Base-by-base conservation (phyloP, 805 yeast genomes). In the Cyberlindnera suaveolens region DNA sequence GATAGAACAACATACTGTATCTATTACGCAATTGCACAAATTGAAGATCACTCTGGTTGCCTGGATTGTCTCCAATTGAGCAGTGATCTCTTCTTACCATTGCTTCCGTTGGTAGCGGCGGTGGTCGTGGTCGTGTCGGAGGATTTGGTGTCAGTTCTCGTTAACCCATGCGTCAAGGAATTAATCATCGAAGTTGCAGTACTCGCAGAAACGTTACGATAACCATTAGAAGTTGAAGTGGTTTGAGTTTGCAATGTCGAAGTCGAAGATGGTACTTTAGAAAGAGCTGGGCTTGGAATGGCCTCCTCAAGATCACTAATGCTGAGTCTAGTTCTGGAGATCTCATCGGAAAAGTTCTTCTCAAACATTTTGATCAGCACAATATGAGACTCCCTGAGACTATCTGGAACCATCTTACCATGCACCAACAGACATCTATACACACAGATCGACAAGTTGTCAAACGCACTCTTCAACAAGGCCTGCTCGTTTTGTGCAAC, bases 381-480 rank as follows among this genome's bases (percentile, higher is more conserved):
- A n/a, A 74, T 75, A 56, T 88, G 96, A 18, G 86, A 74, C 2
- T 75, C 72, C 51, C 66, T 73, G 68, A 86, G 67, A 11, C 68
- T 57, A 2, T 69, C 57, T 3, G 85, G 77, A 14, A 85, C 72
- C 45, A 85, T 66, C 51, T 75, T 71, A 1, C 80, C 85, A 59
- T 88, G 96, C 38, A 86, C 69, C 17, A 71, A 67, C 45, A 88
- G 69, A 58, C 93, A 80, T 41, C 83, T 68, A 61, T 71, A 73
- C 55, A 88, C 67, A 23, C 82, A 72, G n/a, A 70, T 58, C 3
- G 87, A 76, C 58, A 88, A 71, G 57, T 83, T 89, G 56, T 78
- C 70, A 62, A 85, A 85, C 8, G 85, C 78, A 17, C 56, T 50
- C 17, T 47, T 51, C 32, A 70, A 48, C 14, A 60, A 43, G 5